Percentiles rank a stretch among this genome's conserved stretches.
phyloP scores from a whole-genome alignment of 257 asterid genomes.

The Scutellaria galericulata region DNA sequence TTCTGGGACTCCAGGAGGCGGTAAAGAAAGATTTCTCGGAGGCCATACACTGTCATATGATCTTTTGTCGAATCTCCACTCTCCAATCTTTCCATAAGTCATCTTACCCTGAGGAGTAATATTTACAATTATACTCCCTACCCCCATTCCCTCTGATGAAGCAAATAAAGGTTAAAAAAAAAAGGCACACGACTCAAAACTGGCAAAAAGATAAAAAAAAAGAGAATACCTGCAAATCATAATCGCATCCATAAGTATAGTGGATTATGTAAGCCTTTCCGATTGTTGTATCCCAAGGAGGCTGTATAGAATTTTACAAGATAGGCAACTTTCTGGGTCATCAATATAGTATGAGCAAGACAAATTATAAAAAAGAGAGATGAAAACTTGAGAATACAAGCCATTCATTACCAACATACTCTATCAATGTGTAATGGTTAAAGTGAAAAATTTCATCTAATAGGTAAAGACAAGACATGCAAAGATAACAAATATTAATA shows the following conservation, averaged over 20 bases:
- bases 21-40: slow-evolving; percentile 81
- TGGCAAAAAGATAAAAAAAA: not conserved
- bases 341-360: slow-evolving; percentile 18
- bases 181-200: not conserved
- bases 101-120: slow-evolving; percentile 61
- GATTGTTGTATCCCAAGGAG: slow-evolving; percentile 86
- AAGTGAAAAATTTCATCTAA: not conserved
- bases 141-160: too few species aligned
- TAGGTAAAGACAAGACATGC: too few species aligned
- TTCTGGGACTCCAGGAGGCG: slow-evolving; percentile 94
- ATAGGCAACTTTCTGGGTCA: slow-evolving; percentile 28
- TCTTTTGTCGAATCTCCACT: slow-evolving; percentile 98
- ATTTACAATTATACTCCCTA: not conserved
- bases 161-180: not conserved
- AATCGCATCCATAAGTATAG: slow-evolving; percentile 95
- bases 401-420: too few species aligned
- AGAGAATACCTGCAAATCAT: slow-evolving; percentile 67
- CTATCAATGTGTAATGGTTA: not conserved
- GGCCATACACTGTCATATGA: slow-evolving; percentile 70
- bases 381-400: too few species aligned
- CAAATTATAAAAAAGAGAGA: not conserved
- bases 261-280: slow-evolving; percentile 86
- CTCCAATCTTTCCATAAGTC: slow-evolving; percentile 91
- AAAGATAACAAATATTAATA: not conserved
- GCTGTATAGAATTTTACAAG: slow-evolving; percentile 55